Conservation (phyloP, 257 asterid genomes). For the Apocynum venetum region DNA sequence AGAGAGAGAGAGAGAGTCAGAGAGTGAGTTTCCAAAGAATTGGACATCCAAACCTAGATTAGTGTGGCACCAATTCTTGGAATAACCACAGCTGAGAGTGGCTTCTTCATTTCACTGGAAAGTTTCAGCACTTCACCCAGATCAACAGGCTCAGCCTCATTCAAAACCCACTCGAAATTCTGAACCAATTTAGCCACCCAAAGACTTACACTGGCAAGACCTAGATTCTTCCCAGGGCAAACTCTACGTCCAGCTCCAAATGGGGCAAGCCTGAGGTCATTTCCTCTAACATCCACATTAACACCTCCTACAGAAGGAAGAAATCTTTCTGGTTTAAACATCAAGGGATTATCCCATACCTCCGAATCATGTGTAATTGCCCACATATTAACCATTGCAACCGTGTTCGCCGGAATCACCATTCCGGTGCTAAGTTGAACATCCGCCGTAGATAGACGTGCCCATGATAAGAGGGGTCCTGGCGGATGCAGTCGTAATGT, state of each 20-base stretch:
- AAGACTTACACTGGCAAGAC: conserved; percentile 38
- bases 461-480: conserved; percentile 56
- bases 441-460: conserved; percentile 37
- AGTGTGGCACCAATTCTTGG: conserved; percentile 20
- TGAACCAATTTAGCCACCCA: conserved; percentile 58
- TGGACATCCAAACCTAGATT: background rate
- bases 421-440: conserved; percentile 46
- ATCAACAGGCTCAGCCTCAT: conserved; percentile 24
- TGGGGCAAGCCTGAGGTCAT: conserved; percentile 50
- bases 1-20: background rate
- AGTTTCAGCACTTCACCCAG: conserved; percentile 51
- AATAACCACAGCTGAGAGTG: conserved; percentile 35
- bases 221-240: conserved; percentile 55
- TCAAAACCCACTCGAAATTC: conserved; percentile 30
- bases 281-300: conserved; percentile 40
- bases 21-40: too few species aligned
- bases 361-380: conserved; percentile 47
- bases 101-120: conserved; percentile 60
- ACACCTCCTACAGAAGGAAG: conserved; percentile 20
- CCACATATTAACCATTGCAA: conserved; percentile 66
- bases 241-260: conserved; percentile 60
- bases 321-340: conserved; percentile 43
- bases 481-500: conserved; percentile 57
- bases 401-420: conserved; percentile 45
- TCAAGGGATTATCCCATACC: conserved; percentile 32